A percentile compares a stretch with the other conserved stretches of the same genome.
Conservation (phyloP, 768 basidiomycete genomes). For the Tylopilus subfusipes region DNA sequence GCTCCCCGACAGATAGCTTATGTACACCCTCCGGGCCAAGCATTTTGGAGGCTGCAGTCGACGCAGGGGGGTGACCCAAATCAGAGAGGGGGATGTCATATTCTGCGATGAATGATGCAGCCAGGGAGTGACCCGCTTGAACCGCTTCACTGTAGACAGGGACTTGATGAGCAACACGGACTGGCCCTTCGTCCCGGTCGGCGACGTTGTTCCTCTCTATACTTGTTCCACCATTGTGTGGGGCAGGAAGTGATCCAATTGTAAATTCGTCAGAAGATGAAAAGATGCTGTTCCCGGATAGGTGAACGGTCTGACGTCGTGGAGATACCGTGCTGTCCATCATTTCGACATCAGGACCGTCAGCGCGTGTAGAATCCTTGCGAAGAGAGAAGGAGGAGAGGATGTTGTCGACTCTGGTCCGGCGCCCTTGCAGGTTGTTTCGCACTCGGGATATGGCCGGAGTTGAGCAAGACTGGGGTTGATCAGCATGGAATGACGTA, state of each 20-base stretch:
- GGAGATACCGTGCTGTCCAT: conserved; percentile 6
- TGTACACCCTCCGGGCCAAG: background rate
- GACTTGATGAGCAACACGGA: background rate
- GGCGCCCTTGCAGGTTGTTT: background rate
- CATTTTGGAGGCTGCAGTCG: background rate
- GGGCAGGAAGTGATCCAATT: conserved; percentile 5
- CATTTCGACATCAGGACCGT: conserved; percentile 21
- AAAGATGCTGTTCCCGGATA: conserved; percentile 29
- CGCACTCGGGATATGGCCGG: conserved; percentile 12
- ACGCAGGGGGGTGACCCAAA: background rate
- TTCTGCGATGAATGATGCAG: conserved; percentile 18
- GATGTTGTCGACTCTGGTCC: background rate
- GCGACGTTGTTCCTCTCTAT: background rate
- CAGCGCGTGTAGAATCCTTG: background rate
- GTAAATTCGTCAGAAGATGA: conserved; percentile 30
- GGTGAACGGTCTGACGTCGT: conserved; percentile 13
- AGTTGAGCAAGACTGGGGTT: conserved; percentile 28
- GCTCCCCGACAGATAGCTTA: conserved; percentile 5
- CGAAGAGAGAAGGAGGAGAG: background rate
- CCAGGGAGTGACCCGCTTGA: background rate
- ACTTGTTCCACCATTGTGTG: background rate
- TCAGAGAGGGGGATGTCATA: conserved; percentile 12
- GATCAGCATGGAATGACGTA: conserved; percentile 17
- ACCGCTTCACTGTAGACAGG: background rate
- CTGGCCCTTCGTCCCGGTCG: background rate